Evolutionary conservation across 169 alveolate genomes (phyloP).

Genomic region (Plasmodium ovale): DNA sequence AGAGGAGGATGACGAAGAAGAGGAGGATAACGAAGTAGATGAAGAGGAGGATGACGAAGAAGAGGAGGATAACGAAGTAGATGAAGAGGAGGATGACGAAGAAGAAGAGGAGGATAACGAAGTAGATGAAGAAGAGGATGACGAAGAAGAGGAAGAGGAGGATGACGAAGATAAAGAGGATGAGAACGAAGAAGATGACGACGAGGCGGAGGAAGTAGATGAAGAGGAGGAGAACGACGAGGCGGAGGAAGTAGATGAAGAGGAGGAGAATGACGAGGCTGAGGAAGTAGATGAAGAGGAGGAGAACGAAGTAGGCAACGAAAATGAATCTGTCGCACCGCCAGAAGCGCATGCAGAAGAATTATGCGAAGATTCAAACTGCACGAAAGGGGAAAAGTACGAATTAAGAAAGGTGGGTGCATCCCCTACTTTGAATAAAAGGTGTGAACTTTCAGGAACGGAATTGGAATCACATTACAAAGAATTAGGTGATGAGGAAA

Average conservation of each 20-base stretch:
- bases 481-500: slow-evolving; percentile 1
- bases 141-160: not conserved
- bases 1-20: not conserved
- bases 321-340: not conserved
- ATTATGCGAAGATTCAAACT: not conserved
- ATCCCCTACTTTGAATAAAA: not conserved
- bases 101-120: not conserved
- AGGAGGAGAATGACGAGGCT: too few species aligned
- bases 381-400: not conserved
- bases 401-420: not conserved
- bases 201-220: not conserved
- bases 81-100: not conserved
- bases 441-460: not conserved
- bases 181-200: not conserved
- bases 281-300: too few species aligned
- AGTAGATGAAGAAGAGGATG: not conserved
- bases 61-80: not conserved
- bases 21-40: not conserved
- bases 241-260: too few species aligned
- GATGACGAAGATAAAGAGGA: not conserved
- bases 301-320: not conserved
- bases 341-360: slow-evolving; percentile 4
- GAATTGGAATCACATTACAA: not conserved
- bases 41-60: not conserved
- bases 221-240: too few species aligned